phyloP scores from a whole-genome alignment of 805 yeast genomes.

The Pichia cabralensis region DNA sequence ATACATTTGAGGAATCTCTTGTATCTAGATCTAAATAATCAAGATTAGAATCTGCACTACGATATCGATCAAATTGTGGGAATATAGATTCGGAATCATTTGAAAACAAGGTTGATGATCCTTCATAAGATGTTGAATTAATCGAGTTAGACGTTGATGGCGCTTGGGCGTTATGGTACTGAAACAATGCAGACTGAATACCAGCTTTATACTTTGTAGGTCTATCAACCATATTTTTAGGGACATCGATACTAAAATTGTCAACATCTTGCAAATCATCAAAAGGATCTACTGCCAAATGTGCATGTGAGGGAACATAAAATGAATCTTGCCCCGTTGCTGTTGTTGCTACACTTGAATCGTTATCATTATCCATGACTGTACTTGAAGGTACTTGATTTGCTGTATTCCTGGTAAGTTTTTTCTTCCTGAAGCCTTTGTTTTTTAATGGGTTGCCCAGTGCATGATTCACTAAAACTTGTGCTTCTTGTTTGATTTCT shows the following conservation, averaged over 20 bases:
- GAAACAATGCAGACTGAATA: conserved; percentile 67
- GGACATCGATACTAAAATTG: conserved; percentile 33
- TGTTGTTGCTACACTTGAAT: no score
- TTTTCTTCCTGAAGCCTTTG: background rate
- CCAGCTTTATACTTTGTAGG: conserved; percentile 73
- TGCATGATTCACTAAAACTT: conserved; percentile 32
- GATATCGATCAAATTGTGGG: no score
- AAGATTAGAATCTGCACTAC: background rate
- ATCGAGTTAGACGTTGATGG: conserved; percentile 17
- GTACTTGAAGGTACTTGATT: no score
- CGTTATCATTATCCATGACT: no score
- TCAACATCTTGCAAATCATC: conserved; percentile 15
- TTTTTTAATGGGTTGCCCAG: conserved; percentile 4
- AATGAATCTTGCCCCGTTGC: no score
- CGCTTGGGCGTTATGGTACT: conserved; percentile 38
- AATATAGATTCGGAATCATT: background rate
- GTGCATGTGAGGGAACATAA: conserved; percentile 7
- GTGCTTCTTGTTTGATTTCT: conserved; percentile 45
- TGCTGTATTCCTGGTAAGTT: no score
- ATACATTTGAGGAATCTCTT: no score
- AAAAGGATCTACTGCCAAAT: conserved; percentile 13
- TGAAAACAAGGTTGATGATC: background rate
- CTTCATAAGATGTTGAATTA: background rate
- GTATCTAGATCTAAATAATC: no score
- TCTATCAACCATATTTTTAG: conserved; percentile 32